Evolutionary conservation across 2,329 filamentous ascomycete species (phyloP).

Genomic region (Paraconiothyrium brasiliense): DNA sequence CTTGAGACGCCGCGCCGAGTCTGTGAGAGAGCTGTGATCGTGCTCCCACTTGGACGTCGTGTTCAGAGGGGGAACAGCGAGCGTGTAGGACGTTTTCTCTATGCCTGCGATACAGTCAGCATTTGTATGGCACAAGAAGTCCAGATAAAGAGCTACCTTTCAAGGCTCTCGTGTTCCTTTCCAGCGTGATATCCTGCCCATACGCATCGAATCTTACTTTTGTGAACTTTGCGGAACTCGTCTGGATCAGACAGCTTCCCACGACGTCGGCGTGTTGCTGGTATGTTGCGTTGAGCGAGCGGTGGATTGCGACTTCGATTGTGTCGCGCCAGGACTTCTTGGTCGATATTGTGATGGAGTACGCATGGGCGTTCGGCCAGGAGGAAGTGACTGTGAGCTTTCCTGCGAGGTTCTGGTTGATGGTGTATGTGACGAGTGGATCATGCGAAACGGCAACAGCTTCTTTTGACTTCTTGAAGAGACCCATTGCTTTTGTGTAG

Average conservation of each 20-base stretch:
- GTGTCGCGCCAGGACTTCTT: slow-evolving; percentile 19
- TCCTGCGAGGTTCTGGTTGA: slow-evolving; percentile 20
- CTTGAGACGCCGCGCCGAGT: slow-evolving; percentile 18
- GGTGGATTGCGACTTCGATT: slow-evolving; percentile 24
- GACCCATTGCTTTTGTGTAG: background rate
- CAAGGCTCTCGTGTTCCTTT: slow-evolving; percentile 7
- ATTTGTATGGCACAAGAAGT: too few species aligned
- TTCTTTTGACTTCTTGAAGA: slow-evolving; percentile 11
- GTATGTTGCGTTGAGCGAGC: slow-evolving; percentile 17
- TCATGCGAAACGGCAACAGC: background rate
- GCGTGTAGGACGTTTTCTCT: slow-evolving; percentile 17
- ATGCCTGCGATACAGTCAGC: background rate
- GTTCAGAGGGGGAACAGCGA: slow-evolving; percentile 14
- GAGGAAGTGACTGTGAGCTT: slow-evolving; percentile 19
- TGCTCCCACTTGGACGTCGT: slow-evolving; percentile 17
- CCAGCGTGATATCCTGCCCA: slow-evolving; percentile 19
- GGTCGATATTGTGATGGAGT: slow-evolving; percentile 20
- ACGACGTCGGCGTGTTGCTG: slow-evolving; percentile 17
- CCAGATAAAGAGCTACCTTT: background rate
- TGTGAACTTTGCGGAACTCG: slow-evolving; percentile 13
- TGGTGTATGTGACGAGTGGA: slow-evolving; percentile 20
- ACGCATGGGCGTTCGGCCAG: slow-evolving; percentile 17
- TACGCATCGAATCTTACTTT: slow-evolving; percentile 19
- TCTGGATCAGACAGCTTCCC: slow-evolving; percentile 22
- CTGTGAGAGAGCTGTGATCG: slow-evolving; percentile 16